Evolutionary conservation across 2,329 filamentous ascomycete genomes (phyloP), one percentile per base, ranked within the genome.

Genomic region (Pseudocercospora cruenta): DNA sequence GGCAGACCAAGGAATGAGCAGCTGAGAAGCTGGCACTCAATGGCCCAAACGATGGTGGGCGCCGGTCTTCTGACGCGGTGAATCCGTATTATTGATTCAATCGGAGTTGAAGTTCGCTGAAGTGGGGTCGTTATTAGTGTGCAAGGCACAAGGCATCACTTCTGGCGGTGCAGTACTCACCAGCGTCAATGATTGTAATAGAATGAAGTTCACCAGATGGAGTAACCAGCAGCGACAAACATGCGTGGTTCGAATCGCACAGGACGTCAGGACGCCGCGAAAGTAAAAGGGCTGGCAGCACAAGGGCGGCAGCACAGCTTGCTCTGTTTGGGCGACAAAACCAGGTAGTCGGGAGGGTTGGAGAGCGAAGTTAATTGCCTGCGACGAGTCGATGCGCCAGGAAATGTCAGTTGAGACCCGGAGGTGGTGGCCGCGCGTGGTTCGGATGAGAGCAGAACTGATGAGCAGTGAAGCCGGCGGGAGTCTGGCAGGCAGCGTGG

Each of bases 301-400:
- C 60, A 45, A 58, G 60, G 33, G 16, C 39, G 55, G 69, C 64
- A 64, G 67, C 66, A 70, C 60, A 45, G 55, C 60, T 63, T 55
- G 51, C 51, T 55, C 57, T 57, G n/a, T 54, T 67, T 22, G 62
- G 39, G 47, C 65, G 49, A 67, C 64, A 62, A 62, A 54, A 66
- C 67, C 69, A 68, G 70, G 60, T 65, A 31, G 60, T 51, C 69
- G 69, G 69, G 59, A 67, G 43, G 21, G 61, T 33, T 49, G 65
- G 33, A 60, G 31, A 49, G 21, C 49, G 58, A 43, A 39, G 57
- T 51, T 26, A 45, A 55, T 26, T 8, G 28, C 57, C 58, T 3
- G 36, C 43, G 62, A 60, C 58, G 55, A 65, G 63, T 59, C 39
- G 58, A 57, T 22, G 65, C 51, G 65, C 16, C 51, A 31, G 63